A percentile compares a stretch with the other conserved stretches of the same genome.
Conservation (phyloP, 108 stramenopile species). For the Cyclotella sp. region DNA sequence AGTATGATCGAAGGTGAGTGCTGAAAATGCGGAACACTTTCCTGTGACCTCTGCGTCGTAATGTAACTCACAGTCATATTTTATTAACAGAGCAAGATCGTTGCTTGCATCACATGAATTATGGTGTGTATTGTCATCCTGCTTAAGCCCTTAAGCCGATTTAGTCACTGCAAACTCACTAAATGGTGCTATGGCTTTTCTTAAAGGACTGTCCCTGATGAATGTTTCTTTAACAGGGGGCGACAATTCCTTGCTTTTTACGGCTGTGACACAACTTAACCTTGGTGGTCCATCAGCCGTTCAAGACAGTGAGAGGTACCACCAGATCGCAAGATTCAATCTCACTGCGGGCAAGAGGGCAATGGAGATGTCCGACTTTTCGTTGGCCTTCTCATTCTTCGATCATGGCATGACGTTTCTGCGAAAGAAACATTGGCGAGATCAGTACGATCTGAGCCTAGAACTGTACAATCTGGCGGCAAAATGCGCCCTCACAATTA, state of each 20-base stretch:
- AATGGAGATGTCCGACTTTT: constrained; percentile 41
- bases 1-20: constrained; percentile 18
- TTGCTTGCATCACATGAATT: constrained; percentile 22
- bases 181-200: too few relatives aligned
- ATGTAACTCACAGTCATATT: too few relatives aligned
- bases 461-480: constrained; percentile 19
- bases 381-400: constrained; percentile 25
- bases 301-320: neutral
- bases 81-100: constrained; percentile 3
- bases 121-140: too few relatives aligned
- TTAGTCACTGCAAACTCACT: too few relatives aligned
- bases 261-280: constrained; percentile 29
- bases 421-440: constrained; percentile 24
- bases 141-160: too few relatives aligned
- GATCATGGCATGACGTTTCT: constrained; percentile 34
- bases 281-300: constrained; percentile 22
- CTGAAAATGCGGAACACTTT: too few relatives aligned
- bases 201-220: neutral
- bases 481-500: constrained; percentile 12
- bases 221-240: neutral
- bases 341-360: constrained; percentile 24
- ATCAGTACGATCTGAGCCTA: constrained; percentile 28
- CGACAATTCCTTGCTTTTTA: constrained; percentile 18
- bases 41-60: too few relatives aligned
- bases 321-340: constrained; percentile 11